Evolutionary conservation across 2,329 filamentous ascomycete species (phyloP).

Genomic region (Penicillium sp.): DNA sequence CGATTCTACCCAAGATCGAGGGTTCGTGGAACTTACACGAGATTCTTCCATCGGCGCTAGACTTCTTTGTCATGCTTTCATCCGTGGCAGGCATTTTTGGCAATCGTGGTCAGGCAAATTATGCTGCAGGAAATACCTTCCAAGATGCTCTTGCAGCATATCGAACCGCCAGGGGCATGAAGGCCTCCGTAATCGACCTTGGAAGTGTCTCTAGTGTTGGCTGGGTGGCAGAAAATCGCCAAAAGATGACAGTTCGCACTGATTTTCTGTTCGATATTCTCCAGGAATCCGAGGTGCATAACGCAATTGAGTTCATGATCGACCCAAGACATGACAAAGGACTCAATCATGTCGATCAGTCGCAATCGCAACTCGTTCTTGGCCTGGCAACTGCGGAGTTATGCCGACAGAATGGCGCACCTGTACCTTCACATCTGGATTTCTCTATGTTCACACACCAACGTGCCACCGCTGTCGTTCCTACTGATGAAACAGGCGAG

Average conservation of each 20-base stretch:
- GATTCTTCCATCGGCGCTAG: slow-evolving; percentile 34
- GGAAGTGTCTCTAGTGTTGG: slow-evolving; percentile 40
- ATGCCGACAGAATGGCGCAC: slow-evolving; percentile 21
- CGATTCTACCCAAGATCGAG: slow-evolving; percentile 45
- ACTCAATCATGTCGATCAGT: too few species aligned
- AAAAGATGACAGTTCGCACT: slow-evolving; percentile 12
- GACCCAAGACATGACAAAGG: slow-evolving; percentile 5
- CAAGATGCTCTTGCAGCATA: slow-evolving; percentile 42
- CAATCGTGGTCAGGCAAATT: slow-evolving; percentile 52
- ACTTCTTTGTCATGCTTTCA: slow-evolving; percentile 50
- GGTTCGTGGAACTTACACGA: slow-evolving; percentile 44
- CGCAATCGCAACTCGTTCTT: slow-evolving; percentile 19
- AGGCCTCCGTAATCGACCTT: slow-evolving; percentile 29
- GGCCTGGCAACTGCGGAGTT: slow-evolving; percentile 25
- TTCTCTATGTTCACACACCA: slow-evolving; percentile 33
- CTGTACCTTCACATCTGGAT: slow-evolving; percentile 27
- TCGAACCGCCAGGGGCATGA: slow-evolving; percentile 25
- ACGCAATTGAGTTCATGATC: slow-evolving; percentile 23
- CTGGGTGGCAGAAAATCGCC: slow-evolving; percentile 35
- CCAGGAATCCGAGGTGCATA: slow-evolving; percentile 28
- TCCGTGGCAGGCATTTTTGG: slow-evolving; percentile 51
- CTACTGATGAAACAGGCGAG: background rate
- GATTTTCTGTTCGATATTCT: slow-evolving; percentile 26
- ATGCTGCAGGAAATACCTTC: slow-evolving; percentile 45
- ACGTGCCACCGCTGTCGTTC: background rate